Conservation (phyloP, 768 basidiomycete species). For the Panellus pusillus region DNA sequence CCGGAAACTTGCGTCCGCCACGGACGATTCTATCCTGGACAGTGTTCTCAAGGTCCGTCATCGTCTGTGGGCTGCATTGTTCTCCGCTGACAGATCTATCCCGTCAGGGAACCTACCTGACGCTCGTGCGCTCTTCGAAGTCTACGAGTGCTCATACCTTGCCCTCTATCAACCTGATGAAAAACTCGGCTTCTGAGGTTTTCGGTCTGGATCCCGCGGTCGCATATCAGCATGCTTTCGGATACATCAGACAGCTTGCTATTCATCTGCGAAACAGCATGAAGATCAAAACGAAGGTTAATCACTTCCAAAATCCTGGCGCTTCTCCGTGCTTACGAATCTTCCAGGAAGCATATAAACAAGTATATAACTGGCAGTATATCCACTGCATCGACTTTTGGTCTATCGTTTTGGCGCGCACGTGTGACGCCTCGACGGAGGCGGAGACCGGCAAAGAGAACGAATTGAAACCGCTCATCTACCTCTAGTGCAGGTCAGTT, state of each 20-base stretch:
- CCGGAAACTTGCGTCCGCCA: slow-evolving; percentile 71
- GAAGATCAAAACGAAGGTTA: slow-evolving; percentile 82
- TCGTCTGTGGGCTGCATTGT: background rate
- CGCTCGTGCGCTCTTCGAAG: slow-evolving; percentile 81
- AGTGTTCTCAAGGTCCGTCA: slow-evolving; percentile 75
- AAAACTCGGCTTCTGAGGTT: slow-evolving; percentile 93
- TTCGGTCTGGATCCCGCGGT: slow-evolving; percentile 74
- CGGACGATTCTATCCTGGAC: slow-evolving; percentile 81
- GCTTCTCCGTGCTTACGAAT: slow-evolving; percentile 2
- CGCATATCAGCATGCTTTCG: slow-evolving; percentile 93
- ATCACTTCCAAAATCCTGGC: slow-evolving; percentile 2
- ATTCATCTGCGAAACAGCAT: slow-evolving; percentile 90
- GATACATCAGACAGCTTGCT: slow-evolving; percentile 92
- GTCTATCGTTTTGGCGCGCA: slow-evolving; percentile 81
- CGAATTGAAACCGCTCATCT: slow-evolving; percentile 85
- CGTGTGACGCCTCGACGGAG: slow-evolving; percentile 65
- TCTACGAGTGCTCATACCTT: slow-evolving; percentile 84
- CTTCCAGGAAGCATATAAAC: slow-evolving; percentile 80
- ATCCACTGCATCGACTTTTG: slow-evolving; percentile 97
- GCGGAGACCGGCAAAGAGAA: slow-evolving; percentile 60
- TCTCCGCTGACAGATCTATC: slow-evolving; percentile 3
- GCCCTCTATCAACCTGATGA: slow-evolving; percentile 94
- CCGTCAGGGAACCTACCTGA: slow-evolving; percentile 79
- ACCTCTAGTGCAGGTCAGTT: slow-evolving; percentile 90
- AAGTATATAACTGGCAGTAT: slow-evolving; percentile 99